These are phyloP conservation scores for Neonectria neomacrospora DNA, from an alignment of 2,329 filamentous ascomycete genomes.

Conservation along the genomic window DNA sequence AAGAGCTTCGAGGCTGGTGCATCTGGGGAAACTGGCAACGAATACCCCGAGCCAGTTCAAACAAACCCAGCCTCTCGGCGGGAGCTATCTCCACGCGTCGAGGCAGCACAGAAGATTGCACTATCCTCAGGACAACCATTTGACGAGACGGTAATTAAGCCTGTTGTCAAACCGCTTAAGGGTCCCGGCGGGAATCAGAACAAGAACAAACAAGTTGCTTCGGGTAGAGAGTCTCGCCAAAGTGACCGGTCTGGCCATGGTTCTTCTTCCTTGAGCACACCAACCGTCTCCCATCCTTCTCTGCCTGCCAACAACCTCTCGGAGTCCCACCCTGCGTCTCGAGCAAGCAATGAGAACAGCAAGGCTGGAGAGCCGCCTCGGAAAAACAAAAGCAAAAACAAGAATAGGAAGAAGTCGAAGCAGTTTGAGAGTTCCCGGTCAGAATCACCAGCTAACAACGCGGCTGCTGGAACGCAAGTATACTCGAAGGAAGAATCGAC, in stretches of 20 bases:
- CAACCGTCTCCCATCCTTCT: background rate
- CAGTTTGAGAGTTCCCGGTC: constrained; percentile 15
- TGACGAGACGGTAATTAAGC: background rate
- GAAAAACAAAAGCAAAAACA: constrained; percentile 39
- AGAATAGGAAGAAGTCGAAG: constrained; percentile 42
- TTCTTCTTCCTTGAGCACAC: constrained; percentile 6
- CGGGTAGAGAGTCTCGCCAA: constrained; percentile 1
- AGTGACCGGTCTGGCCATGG: constrained; percentile 3
- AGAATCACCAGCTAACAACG: background rate
- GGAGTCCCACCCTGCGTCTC: background rate
- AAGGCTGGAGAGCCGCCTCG: constrained; percentile 2
- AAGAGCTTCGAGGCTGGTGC: background rate
- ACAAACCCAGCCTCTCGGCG: background rate
- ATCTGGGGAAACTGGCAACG: background rate
- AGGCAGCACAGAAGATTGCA: background rate
- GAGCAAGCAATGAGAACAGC: background rate
- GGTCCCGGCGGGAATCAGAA: background rate
- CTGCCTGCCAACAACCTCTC: background rate
- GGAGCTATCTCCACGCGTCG: background rate
- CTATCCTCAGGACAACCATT: background rate
- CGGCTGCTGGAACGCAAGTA: background rate
- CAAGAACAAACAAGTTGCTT: background rate
- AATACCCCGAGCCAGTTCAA: background rate
- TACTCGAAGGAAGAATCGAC: background rate
- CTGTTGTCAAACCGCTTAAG: background rate